Conservation (phyloP, 768 basidiomycete species). For the Auricularia cornea region DNA sequence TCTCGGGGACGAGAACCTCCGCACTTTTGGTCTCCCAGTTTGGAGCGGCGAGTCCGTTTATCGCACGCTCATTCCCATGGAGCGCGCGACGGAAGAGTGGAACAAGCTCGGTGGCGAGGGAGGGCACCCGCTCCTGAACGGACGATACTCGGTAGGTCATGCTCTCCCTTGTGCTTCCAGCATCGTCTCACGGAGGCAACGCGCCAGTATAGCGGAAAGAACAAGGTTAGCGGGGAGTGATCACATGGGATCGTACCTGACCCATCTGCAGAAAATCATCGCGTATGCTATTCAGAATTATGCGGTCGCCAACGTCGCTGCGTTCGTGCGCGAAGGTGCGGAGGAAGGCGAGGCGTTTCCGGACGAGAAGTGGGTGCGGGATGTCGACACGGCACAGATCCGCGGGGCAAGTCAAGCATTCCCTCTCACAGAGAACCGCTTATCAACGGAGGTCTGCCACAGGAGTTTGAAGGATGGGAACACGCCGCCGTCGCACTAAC, state of each 20-base stretch:
- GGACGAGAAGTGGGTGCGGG: background rate
- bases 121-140: background rate
- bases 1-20: constrained; percentile 17
- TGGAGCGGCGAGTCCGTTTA: background rate
- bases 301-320: background rate
- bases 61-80: constrained; percentile 17
- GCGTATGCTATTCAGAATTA: background rate
- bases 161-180: background rate
- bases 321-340: background rate
- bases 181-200: background rate
- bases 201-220: background rate
- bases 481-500: constrained; percentile 10
- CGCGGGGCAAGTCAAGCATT: background rate
- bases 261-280: background rate
- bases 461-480: constrained; percentile 9
- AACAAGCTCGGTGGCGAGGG: constrained; percentile 1
- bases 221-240: background rate
- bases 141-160: background rate
- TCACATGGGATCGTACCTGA: background rate
- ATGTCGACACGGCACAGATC: background rate
- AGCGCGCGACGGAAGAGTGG: background rate
- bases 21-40: background rate
- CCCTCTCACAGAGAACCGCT: background rate
- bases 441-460: background rate
- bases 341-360: background rate